Percentiles rank a stretch among this genome's conserved stretches.
These are phyloP conservation scores for Penicillium janthinellum DNA, from an alignment of 2,329 filamentous ascomycete genomes.

Conservation along the genomic window DNA sequence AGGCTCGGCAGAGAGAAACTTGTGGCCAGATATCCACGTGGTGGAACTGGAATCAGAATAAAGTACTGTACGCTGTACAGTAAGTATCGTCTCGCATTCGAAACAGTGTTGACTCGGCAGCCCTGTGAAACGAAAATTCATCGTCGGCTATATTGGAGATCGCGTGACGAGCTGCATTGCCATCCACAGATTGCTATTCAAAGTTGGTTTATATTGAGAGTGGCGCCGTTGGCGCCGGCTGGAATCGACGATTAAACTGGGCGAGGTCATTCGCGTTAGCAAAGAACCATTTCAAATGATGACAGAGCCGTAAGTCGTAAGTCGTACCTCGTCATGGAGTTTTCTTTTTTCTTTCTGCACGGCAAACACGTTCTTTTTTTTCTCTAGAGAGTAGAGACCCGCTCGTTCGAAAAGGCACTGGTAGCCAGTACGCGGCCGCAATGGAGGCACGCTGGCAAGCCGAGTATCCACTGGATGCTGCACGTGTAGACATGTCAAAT, in stretches of 20 bases:
- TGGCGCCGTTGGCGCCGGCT: neutral
- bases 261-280: neutral
- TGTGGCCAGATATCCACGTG: neutral
- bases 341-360: no score
- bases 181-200: neutral
- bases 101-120: neutral
- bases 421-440: constrained; percentile 4
- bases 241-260: neutral
- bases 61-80: neutral
- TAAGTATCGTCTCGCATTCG: neutral
- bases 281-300: neutral
- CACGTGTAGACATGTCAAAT: constrained; percentile 8
- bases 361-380: no score
- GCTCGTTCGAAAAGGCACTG: constrained; percentile 1
- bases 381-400: neutral
- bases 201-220: neutral
- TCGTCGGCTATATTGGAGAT: neutral
- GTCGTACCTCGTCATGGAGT: no score
- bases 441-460: constrained; percentile 4
- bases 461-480: constrained; percentile 1
- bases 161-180: neutral
- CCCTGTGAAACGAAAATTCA: neutral
- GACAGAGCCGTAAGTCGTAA: no score
- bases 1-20: neutral
- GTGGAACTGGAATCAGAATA: neutral